Evolutionary conservation across 768 basidiomycete species (phyloP).

Genomic region (Dioszegia hungarica): DNA sequence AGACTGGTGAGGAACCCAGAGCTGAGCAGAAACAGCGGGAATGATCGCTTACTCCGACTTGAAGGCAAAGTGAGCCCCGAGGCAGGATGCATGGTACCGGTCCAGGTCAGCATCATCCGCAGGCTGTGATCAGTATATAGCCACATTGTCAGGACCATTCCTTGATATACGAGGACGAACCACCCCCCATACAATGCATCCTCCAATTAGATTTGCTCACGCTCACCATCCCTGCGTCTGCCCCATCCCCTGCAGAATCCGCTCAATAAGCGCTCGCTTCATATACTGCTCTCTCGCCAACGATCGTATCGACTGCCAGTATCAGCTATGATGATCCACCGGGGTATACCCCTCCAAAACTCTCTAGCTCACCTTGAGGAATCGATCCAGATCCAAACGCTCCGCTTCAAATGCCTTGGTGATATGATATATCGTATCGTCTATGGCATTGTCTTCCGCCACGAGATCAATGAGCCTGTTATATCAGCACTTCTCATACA

Average conservation of each 20-base stretch:
- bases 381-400: constrained; percentile 88
- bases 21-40: constrained; percentile 21
- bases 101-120: too few species aligned
- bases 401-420: constrained; percentile 77
- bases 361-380: constrained; percentile 75
- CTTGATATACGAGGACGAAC: too few species aligned
- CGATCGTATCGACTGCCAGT: constrained; percentile 59
- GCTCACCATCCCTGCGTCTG: constrained; percentile 43
- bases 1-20: too few species aligned
- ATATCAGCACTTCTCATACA: constrained; percentile 14
- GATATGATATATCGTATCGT: constrained; percentile 96
- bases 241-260: constrained; percentile 58
- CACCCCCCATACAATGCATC: too few species aligned
- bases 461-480: constrained; percentile 83
- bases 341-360: background rate
- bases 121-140: too few species aligned
- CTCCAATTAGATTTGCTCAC: too few species aligned
- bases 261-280: constrained; percentile 90
- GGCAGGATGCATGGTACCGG: too few species aligned
- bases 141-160: too few species aligned
- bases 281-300: constrained; percentile 95
- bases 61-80: constrained; percentile 26
- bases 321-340: constrained; percentile 50
- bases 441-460: constrained; percentile 99
- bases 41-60: constrained; percentile 35